These are phyloP conservation scores for Trypanosomatidae sp. DNA, from an alignment of 208 protist genomes.

Conservation along the genomic window DNA sequence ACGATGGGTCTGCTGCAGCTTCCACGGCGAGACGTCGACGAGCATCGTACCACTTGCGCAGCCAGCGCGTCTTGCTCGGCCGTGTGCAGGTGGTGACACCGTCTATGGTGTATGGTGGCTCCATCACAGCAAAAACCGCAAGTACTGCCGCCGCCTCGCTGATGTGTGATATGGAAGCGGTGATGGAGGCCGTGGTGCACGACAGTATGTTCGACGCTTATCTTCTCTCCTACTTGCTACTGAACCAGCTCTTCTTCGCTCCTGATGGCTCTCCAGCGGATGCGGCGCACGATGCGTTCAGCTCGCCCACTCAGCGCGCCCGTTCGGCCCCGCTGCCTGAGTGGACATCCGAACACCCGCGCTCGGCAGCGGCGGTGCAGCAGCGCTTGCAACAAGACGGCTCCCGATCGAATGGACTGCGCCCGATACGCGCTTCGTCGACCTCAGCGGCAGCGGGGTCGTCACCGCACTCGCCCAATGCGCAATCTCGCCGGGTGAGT, in stretches of 20 bases:
- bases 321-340: slow-evolving; percentile 4
- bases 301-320: not conserved
- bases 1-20: not conserved
- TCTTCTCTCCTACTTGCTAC: slow-evolving; percentile 24
- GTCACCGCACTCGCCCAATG: slow-evolving; percentile 1
- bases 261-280: not conserved
- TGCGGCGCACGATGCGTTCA: not conserved
- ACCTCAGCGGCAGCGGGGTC: not conserved
- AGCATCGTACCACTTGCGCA: slow-evolving; percentile 14
- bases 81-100: slow-evolving; percentile 30
- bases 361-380: not conserved
- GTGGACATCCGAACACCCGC: not conserved
- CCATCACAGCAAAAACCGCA: not conserved
- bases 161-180: not conserved
- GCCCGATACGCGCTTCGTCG: not conserved
- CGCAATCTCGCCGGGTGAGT: not conserved
- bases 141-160: not conserved
- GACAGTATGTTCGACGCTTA: not conserved
- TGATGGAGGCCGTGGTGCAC: not conserved
- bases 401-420: not conserved
- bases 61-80: slow-evolving; percentile 28
- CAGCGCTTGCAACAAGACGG: not conserved
- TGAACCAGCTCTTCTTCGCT: slow-evolving; percentile 25
- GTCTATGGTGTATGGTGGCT: slow-evolving; percentile 16
- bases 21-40: slow-evolving; percentile 2